phyloP scores from a whole-genome alignment of 1,139 yeast species.

The Petasospora fabianii region DNA sequence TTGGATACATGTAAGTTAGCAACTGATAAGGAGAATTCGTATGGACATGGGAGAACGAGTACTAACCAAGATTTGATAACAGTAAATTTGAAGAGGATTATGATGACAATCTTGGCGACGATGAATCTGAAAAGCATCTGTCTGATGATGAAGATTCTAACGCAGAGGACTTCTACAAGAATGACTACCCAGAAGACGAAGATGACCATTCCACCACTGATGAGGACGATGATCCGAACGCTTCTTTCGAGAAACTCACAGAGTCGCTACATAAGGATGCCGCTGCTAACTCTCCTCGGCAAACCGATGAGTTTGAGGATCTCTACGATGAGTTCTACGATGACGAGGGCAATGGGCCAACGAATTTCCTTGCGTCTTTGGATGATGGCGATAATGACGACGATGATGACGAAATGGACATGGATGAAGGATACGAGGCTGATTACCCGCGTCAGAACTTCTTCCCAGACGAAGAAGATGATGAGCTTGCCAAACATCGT shows the following conservation, averaged over 20 bases:
- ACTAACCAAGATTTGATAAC: conserved; percentile 3
- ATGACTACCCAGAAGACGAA: conserved; percentile 93
- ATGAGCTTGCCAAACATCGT: conserved; percentile 58
- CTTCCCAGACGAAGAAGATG: conserved; percentile 52
- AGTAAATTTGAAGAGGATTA: conserved; percentile 62
- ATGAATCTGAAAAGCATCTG: conserved; percentile 39
- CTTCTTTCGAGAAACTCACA: conserved; percentile 16
- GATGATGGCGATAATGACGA: conserved; percentile 31
- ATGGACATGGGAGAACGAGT: neutral
- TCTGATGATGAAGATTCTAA: conserved; percentile 76
- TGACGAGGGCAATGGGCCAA: conserved; percentile 25
- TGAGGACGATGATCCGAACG: conserved; percentile 19
- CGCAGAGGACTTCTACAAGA: conserved; percentile 87
- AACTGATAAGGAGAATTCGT: no score
- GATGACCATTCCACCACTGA: conserved; percentile 34
- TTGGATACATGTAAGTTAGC: conserved; percentile 49
- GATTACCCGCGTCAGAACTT: conserved; percentile 43
- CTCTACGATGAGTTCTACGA: conserved; percentile 33
- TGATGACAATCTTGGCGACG: conserved; percentile 51
- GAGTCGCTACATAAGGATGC: conserved; percentile 22
- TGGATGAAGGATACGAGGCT: conserved; percentile 28
- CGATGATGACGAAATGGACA: conserved; percentile 28
- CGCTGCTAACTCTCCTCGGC: conserved; percentile 18
- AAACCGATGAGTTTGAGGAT: conserved; percentile 26
- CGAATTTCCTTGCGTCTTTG: conserved; percentile 19